These are phyloP conservation scores for Ulmus americana DNA, from an alignment of 331 rosid genomes.

Conservation along the genomic window DNA sequence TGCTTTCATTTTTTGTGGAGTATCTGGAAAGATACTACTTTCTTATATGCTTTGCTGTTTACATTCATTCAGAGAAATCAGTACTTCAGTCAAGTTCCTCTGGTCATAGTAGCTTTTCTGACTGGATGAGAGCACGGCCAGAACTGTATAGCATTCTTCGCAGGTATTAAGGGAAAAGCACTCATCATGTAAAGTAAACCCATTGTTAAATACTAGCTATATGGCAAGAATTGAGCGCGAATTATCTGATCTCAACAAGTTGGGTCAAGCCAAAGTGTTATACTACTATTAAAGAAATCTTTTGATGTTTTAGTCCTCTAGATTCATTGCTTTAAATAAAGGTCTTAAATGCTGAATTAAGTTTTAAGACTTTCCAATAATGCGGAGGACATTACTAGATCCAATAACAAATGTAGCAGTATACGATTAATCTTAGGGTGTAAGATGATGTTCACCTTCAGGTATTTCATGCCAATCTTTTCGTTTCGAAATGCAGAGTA, in stretches of 20 bases:
- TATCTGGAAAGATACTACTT: conserved; percentile 91
- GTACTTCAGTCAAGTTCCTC: conserved; percentile 40
- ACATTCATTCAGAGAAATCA: conserved; percentile 62
- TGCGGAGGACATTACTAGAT: background rate
- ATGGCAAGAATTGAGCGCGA: background rate
- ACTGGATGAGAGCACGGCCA: conserved; percentile 89
- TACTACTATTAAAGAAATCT: background rate
- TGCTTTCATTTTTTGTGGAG: conserved; percentile 74
- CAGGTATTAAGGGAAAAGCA: conserved; percentile 40
- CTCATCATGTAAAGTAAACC: background rate
- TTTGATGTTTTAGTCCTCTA: too few species aligned
- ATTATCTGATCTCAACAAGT: conserved; percentile 1
- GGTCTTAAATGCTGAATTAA: too few species aligned
- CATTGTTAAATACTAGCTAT: background rate
- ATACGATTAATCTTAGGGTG: background rate
- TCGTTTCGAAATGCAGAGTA: background rate
- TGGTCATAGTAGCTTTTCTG: conserved; percentile 49
- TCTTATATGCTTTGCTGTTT: conserved; percentile 83
- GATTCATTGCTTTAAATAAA: too few species aligned
- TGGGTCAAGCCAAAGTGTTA: background rate
- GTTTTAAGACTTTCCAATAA: background rate
- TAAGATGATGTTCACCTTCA: background rate
- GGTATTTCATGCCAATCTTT: conserved; percentile 6
- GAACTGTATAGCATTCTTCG: conserved; percentile 78
- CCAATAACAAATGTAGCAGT: background rate